phyloP scores from a whole-genome alignment of 305 asterid species.

The Fraxinus ornus region DNA sequence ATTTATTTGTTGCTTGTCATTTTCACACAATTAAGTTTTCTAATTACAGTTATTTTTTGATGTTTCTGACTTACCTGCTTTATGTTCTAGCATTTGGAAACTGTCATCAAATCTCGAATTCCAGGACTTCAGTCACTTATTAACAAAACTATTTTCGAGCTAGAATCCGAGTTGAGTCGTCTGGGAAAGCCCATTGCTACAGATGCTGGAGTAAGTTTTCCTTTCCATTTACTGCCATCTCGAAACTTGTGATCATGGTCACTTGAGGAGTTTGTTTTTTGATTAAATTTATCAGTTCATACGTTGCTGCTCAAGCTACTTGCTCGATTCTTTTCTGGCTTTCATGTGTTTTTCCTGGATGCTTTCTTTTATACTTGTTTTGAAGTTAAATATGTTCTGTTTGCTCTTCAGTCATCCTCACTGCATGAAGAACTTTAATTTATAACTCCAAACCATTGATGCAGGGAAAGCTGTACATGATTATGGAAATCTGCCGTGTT shows the following conservation, averaged over 20 bases:
- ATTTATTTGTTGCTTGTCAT: slow-evolving; percentile 6
- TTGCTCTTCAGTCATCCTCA: slow-evolving; percentile 11
- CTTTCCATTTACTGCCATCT: slow-evolving; percentile 16
- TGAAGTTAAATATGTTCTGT: not conserved
- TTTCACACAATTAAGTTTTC: slow-evolving; percentile 1
- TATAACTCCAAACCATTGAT: slow-evolving; percentile 17
- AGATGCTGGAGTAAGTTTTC: slow-evolving; percentile 45
- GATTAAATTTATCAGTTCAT: slow-evolving; percentile 7
- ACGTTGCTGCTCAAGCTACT: not conserved
- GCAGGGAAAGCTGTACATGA: slow-evolving; percentile 78
- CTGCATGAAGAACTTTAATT: not conserved
- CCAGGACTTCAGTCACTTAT: slow-evolving; percentile 86
- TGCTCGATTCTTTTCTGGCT: slow-evolving; percentile 11
- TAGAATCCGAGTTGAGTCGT: slow-evolving; percentile 73
- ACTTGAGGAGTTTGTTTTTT: not conserved
- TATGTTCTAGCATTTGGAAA: slow-evolving; percentile 65
- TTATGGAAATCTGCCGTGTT: slow-evolving; percentile 75
- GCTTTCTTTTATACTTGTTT: not conserved
- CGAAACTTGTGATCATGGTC: slow-evolving; percentile 5
- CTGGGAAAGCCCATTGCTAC: slow-evolving; percentile 72
- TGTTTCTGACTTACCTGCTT: slow-evolving; percentile 18
- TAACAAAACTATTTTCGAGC: slow-evolving; percentile 66
- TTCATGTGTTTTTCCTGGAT: not conserved
- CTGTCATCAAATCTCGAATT: slow-evolving; percentile 76
- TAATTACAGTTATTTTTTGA: not conserved